A percentile compares a stretch with the other conserved stretches of the same genome.
Evolutionary conservation across 306 rosid species (phyloP).

Genomic region (Aeschynomene evenia): DNA sequence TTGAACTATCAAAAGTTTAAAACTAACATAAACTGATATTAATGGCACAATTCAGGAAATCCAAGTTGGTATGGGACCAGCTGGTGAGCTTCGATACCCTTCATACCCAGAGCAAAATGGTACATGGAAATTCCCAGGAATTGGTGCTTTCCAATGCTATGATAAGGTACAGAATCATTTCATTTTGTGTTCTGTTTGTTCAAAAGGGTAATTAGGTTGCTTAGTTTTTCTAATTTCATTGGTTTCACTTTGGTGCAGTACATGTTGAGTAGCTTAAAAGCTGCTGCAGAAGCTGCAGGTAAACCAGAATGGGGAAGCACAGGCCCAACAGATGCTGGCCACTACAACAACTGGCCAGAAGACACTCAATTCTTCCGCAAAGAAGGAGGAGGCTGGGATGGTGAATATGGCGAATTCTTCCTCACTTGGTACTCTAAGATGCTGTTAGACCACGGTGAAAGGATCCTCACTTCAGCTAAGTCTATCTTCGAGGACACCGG

Average conservation of each 20-base stretch:
- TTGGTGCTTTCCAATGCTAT: slow-evolving; percentile 94
- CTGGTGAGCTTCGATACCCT: slow-evolving; percentile 95
- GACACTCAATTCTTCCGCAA: slow-evolving; percentile 77
- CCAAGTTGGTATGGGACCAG: slow-evolving; percentile 99
- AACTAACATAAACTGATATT: background rate
- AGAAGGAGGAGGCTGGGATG: slow-evolving; percentile 89
- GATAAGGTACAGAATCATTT: slow-evolving; percentile 65
- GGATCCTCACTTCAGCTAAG: slow-evolving; percentile 71
- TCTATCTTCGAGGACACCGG: slow-evolving; percentile 53
- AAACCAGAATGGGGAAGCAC: slow-evolving; percentile 91
- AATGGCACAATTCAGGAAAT: slow-evolving; percentile 64
- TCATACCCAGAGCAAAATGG: slow-evolving; percentile 94
- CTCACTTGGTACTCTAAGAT: slow-evolving; percentile 88
- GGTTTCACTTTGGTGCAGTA: slow-evolving; percentile 52
- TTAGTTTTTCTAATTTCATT: background rate
- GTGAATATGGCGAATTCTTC: slow-evolving; percentile 77
- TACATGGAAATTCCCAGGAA: slow-evolving; percentile 92
- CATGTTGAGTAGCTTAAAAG: slow-evolving; percentile 76
- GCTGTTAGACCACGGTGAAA: slow-evolving; percentile 87
- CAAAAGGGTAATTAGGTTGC: background rate
- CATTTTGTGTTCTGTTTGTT: background rate
- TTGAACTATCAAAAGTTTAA: background rate
- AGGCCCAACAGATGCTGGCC: slow-evolving; percentile 97
- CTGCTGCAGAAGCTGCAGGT: slow-evolving; percentile 71
- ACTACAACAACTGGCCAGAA: slow-evolving; percentile 96